Evolutionary conservation across 768 basidiomycete genomes (phyloP), one percentile per base, ranked within the genome.

Genomic region (Suillus alpinus): DNA sequence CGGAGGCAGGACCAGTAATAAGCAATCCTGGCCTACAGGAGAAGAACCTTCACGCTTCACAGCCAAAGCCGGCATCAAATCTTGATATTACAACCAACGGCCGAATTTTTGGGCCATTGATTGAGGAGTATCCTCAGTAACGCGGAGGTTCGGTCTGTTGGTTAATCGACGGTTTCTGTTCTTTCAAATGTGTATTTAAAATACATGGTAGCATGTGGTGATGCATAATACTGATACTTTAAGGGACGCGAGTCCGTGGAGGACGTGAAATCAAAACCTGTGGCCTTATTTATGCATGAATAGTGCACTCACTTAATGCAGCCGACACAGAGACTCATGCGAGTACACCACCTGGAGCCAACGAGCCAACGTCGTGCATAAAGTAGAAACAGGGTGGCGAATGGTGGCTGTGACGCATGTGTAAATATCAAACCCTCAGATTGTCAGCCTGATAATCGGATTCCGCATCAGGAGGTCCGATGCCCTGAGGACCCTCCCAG

Each of bases 401-500:
- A n/a, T 44, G 20, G 20, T 23, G 44, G 14, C 36, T 36, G 36
- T 36, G 36, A 36, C 36, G 10, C 23, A 26, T 13, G 23, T 46
- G 14, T 39, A 39, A 13, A 39, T 39, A 39, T 39, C 37, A 41
- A 41, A 41, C 18, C 6, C 13, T 3, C 6, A 5, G 0, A 20
- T n/a, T n/a, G n/a, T n/a, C n/a, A n/a, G n/a, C n/a, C n/a, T n/a
- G n/a, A n/a, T n/a, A n/a, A n/a, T n/a, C n/a, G n/a, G 3, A 16
- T 16, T 50, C 12, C 50, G 12, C 32, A 34, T 52, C 50, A 34
- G 50, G 50, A 14, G 50, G 49, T 31, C 29, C 49, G 49, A 47
- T 47, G 14, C 16, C 29, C 31, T 50, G 50, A 53, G 53, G 53
- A 55, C 53, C 53, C 23, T 55, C 53, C 37, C 53, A 39, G 53